Percentiles rank a stretch among this genome's conserved stretches.
These are phyloP conservation scores for Ichthyophonus hoferi DNA, from an alignment of 208 protist genomes.

Conservation along the genomic window DNA sequence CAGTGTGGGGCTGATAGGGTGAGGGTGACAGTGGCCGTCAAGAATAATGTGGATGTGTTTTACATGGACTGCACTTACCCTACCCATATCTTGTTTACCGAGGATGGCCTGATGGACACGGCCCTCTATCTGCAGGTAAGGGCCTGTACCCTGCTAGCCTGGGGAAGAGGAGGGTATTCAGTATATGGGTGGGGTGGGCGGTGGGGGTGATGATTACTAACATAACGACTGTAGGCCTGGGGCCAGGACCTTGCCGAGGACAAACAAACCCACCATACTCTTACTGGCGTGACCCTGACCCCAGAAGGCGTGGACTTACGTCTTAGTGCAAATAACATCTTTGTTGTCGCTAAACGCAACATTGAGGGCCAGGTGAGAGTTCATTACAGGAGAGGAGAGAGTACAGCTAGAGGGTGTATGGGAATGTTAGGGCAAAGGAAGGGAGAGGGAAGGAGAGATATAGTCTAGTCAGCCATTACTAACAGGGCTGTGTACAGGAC, in stretches of 20 bases:
- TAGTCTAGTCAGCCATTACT: too few species aligned
- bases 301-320: background rate
- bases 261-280: slow-evolving; percentile 5
- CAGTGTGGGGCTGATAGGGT: background rate
- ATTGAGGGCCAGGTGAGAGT: background rate
- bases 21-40: slow-evolving; percentile 43
- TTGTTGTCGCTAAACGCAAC: background rate
- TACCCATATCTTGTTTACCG: slow-evolving; percentile 41
- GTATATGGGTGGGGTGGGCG: too few species aligned
- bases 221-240: slow-evolving; percentile 2
- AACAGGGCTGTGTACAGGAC: background rate
- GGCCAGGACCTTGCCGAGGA: slow-evolving; percentile 7
- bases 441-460: background rate
- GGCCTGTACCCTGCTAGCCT: background rate
- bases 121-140: background rate
- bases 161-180: too few species aligned
- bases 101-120: slow-evolving; percentile 38
- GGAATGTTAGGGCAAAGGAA: background rate
- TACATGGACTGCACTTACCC: slow-evolving; percentile 46
- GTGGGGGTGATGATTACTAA: too few species aligned
- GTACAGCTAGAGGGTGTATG: too few species aligned
- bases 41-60: slow-evolving; percentile 52
- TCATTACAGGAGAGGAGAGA: too few species aligned
- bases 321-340: slow-evolving; percentile 40
- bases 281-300: background rate